Percentiles rank a stretch among this genome's conserved stretches.
Evolutionary conservation across 2,329 filamentous ascomycete species (phyloP).

Genomic region (Lachnellula hyalina): DNA sequence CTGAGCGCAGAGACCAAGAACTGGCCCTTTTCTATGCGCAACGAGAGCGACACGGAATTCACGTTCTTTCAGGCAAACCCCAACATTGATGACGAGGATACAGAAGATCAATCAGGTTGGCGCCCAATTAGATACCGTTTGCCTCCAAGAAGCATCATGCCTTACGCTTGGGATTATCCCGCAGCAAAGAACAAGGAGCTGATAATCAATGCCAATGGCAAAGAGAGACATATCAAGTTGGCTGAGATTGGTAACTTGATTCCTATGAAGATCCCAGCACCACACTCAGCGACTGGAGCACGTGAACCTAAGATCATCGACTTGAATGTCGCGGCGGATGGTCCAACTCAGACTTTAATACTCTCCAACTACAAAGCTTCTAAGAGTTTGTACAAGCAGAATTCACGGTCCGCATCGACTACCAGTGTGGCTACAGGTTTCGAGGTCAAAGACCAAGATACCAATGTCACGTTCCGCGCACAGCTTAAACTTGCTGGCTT

Average conservation of each 20-base stretch:
- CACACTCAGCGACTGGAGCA: conserved; percentile 44
- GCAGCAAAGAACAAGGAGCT: conserved; percentile 95
- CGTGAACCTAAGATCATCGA: conserved; percentile 82
- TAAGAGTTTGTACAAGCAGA: conserved; percentile 79
- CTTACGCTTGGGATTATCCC: conserved; percentile 98
- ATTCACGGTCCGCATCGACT: conserved; percentile 46
- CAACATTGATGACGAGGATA: conserved; percentile 84
- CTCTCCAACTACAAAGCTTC: conserved; percentile 90
- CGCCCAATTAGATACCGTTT: conserved; percentile 87
- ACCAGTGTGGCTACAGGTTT: conserved; percentile 63
- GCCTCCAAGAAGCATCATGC: conserved; percentile 95
- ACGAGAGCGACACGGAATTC: conserved; percentile 95
- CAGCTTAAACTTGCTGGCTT: conserved; percentile 85
- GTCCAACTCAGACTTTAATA: conserved; percentile 90
- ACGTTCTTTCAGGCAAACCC: conserved; percentile 95
- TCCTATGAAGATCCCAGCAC: conserved; percentile 79
- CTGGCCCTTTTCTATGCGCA: conserved; percentile 98
- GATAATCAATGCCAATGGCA: conserved; percentile 71
- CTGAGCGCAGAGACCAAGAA: conserved; percentile 87
- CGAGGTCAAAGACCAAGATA: conserved; percentile 89
- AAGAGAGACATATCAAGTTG: conserved; percentile 86
- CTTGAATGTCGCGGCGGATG: conserved; percentile 91
- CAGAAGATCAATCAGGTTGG: conserved; percentile 81
- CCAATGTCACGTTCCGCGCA: conserved; percentile 80
- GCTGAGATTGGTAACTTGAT: conserved; percentile 95